These are phyloP conservation scores for Funneliformis caledonium DNA, from an alignment of 371 early-diverging fungal species.

Conservation along the genomic window DNA sequence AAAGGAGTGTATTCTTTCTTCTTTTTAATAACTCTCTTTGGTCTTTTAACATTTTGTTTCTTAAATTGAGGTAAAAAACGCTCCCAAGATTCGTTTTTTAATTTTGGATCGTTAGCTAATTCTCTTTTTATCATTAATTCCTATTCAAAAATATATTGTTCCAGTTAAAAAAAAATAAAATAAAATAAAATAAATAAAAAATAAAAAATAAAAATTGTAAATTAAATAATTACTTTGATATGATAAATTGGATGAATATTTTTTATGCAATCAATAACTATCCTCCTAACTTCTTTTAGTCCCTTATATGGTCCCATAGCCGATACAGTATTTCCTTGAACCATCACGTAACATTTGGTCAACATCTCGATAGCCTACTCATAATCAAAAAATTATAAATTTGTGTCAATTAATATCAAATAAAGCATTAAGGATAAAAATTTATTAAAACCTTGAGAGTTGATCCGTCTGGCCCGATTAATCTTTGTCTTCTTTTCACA, in stretches of 20 bases:
- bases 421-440: not conserved
- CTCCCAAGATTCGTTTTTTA: conserved; percentile 98
- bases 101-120: conserved; percentile 94
- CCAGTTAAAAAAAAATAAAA: not conserved
- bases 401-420: not conserved
- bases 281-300: conserved; percentile 87
- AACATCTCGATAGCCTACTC: conserved; percentile 93
- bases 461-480: conserved; percentile 98
- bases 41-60: conserved; percentile 84
- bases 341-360: conserved; percentile 96
- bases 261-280: conserved; percentile 97
- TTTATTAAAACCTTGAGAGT: conserved; percentile 77
- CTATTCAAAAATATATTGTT: conserved; percentile 45
- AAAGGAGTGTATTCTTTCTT: conserved; percentile 87
- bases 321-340: conserved; percentile 98
- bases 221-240: conserved; percentile 79
- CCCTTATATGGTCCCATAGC: conserved; percentile 95
- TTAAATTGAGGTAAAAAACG: conserved; percentile 98
- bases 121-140: conserved; percentile 99
- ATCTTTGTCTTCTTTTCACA: conserved; percentile 96
- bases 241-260: conserved; percentile 99
- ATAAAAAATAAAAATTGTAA: not conserved
- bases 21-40: conserved; percentile 68
- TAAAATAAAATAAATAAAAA: not conserved
- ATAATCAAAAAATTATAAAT: not conserved